Evolutionary conservation across 441 rosid genomes (phyloP).

Genomic region (Caryocar brasiliense): DNA sequence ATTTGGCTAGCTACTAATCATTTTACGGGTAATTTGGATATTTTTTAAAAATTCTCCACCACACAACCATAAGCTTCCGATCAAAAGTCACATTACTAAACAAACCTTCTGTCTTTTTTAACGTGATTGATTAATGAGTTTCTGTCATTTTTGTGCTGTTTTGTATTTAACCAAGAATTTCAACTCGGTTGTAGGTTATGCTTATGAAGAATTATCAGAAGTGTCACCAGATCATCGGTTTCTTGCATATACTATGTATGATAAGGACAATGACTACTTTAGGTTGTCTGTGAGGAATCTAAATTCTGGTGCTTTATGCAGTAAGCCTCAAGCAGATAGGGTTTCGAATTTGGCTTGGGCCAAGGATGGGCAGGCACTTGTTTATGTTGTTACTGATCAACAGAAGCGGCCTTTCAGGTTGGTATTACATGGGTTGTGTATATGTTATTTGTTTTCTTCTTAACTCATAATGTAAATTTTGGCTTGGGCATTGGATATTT

Average conservation of each 20-base stretch:
- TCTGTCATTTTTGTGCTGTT: neutral
- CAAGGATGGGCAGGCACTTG: conserved; percentile 70
- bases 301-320: conserved; percentile 82
- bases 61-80: too few relatives aligned
- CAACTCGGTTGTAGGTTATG: conserved; percentile 50
- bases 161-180: neutral
- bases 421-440: conserved; percentile 4
- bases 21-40: too few relatives aligned
- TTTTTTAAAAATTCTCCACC: too few relatives aligned
- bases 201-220: conserved; percentile 88
- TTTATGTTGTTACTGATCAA: conserved; percentile 82
- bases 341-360: conserved; percentile 91
- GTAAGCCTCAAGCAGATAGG: conserved; percentile 77
- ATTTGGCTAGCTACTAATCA: too few relatives aligned
- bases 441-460: conserved; percentile 5
- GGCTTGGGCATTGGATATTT: neutral
- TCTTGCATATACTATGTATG: conserved; percentile 93
- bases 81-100: too few relatives aligned
- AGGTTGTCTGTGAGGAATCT: conserved; percentile 72
- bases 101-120: too few relatives aligned
- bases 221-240: conserved; percentile 84
- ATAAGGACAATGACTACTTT: conserved; percentile 83
- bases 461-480: neutral
- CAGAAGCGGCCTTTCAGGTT: conserved; percentile 72
- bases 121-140: too few relatives aligned